phyloP scores from a whole-genome alignment of 78 protist genomes.

The Monosiga brevicollis region DNA sequence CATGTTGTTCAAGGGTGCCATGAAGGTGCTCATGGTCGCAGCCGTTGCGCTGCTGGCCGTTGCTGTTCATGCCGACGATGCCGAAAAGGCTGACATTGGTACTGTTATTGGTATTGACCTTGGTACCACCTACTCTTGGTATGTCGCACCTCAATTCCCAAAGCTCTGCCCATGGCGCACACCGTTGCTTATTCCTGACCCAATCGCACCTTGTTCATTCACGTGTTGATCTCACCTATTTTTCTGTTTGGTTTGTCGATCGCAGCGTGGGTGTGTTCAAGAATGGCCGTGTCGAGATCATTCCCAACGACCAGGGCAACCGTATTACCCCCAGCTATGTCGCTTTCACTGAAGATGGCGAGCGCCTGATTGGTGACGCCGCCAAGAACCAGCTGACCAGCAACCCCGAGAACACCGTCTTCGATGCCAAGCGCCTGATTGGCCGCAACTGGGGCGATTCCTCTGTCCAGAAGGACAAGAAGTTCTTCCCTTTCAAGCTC shows the following conservation, averaged over 20 bases:
- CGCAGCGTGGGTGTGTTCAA: slow-evolving; percentile 41
- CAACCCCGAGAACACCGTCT: slow-evolving; percentile 94
- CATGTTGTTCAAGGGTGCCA: background rate
- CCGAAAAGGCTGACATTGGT: background rate
- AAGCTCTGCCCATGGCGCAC: background rate
- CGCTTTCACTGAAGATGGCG: slow-evolving; percentile 88
- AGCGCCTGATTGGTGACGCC: slow-evolving; percentile 91
- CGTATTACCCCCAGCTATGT: slow-evolving; percentile 91
- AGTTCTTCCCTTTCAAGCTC: slow-evolving; percentile 89
- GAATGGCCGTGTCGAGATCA: slow-evolving; percentile 75
- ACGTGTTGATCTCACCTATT: background rate
- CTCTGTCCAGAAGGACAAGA: slow-evolving; percentile 83
- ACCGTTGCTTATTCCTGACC: background rate
- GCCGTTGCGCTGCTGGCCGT: background rate
- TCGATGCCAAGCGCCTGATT: slow-evolving; percentile 93
- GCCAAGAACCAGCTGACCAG: slow-evolving; percentile 81
- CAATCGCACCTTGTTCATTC: background rate
- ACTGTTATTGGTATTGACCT: slow-evolving; percentile 66
- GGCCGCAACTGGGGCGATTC: slow-evolving; percentile 87
- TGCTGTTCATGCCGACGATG: background rate
- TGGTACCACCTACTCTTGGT: slow-evolving; percentile 76
- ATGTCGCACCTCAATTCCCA: background rate
- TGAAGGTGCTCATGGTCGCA: background rate
- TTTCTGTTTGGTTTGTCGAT: background rate
- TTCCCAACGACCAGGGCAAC: slow-evolving; percentile 89